Evolutionary conservation across 2,329 filamentous ascomycete species (phyloP).

Genomic region (Sordariomycetes sp.): DNA sequence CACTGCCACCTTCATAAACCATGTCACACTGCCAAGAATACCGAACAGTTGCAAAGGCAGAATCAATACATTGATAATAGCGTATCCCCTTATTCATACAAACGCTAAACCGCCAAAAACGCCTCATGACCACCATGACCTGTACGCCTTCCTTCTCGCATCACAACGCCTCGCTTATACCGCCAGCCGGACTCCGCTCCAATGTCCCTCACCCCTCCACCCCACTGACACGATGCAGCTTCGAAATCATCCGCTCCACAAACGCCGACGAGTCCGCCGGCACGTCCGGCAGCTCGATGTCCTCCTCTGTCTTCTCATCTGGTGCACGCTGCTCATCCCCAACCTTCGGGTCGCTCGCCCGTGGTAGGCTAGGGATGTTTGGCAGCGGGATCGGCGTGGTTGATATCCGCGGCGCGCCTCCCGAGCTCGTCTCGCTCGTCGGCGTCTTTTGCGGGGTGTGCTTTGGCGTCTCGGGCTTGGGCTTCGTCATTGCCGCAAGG

Average conservation of each 20-base stretch:
- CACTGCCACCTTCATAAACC: no score
- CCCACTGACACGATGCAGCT: conserved; percentile 30
- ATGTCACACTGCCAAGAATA: no score
- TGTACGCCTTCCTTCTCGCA: no score
- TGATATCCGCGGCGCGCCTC: conserved; percentile 9
- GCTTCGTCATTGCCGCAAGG: conserved; percentile 7
- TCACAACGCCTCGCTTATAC: no score
- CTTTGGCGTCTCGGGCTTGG: background rate
- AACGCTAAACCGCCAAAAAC: no score
- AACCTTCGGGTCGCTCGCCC: background rate
- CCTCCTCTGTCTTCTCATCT: conserved; percentile 7
- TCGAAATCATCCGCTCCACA: conserved; percentile 41
- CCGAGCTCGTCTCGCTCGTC: background rate
- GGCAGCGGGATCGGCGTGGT: conserved; percentile 22
- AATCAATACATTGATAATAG: no score
- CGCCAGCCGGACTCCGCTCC: no score
- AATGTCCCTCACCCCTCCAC: background rate
- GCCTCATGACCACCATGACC: no score
- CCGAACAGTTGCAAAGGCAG: no score
- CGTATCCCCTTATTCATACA: no score
- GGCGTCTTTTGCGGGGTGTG: background rate
- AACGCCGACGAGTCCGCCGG: conserved; percentile 34
- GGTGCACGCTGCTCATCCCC: background rate
- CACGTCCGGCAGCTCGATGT: conserved; percentile 27
- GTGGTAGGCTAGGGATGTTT: conserved; percentile 3